Base-by-base conservation (phyloP, 129 eudicot species). In the Lactuca sativa region DNA sequence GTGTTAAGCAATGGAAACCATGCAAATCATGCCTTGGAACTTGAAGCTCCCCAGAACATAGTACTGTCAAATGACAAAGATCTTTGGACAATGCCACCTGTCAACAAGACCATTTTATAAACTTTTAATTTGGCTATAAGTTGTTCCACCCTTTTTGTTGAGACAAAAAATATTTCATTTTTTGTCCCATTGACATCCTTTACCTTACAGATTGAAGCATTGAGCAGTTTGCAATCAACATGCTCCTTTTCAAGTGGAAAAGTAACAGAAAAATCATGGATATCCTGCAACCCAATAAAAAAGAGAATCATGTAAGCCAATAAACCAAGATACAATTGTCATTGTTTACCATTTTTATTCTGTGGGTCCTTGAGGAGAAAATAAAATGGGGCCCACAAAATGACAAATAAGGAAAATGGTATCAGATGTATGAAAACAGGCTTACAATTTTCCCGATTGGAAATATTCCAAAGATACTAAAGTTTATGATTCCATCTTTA, bases 401-500 rank as follows among this genome's bases (percentile, higher is more conserved):
- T 56, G 67, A 65, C 56, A 25, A 64, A 55, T n/a, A 43, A 74
- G 21, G 6, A 71, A 31, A 6, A 60, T 25, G 10, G 44, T 68
- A 25, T 61, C n/a, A 41, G 56, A 65, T 9, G 49, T 37, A 37
- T 17, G 61, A 49, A 8, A 56, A 65, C 67, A 48, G 72, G 84
- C 90, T 93, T 86, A 93, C 99, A 75, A 85, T 75, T 85, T 77
- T 90, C 67, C 88, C 99, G 15, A 90, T 85, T 11, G 96, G 97
- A 70, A 93, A 89, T 75, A 93, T 85, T 81, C 99, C 99, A 76
- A 93, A 93, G 81, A 93, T 90, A 73, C 83, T 85, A 72, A 93
- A 90, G 82, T 91, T 85, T 52, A 93, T 87, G 66, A 69, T 74
- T 73, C 99, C 99, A 56, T 83, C 84, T 78, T 71, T 80, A 69